phyloP scores from a whole-genome alignment of 164 flowering plant species.

The Dillenia suffruticosa region DNA sequence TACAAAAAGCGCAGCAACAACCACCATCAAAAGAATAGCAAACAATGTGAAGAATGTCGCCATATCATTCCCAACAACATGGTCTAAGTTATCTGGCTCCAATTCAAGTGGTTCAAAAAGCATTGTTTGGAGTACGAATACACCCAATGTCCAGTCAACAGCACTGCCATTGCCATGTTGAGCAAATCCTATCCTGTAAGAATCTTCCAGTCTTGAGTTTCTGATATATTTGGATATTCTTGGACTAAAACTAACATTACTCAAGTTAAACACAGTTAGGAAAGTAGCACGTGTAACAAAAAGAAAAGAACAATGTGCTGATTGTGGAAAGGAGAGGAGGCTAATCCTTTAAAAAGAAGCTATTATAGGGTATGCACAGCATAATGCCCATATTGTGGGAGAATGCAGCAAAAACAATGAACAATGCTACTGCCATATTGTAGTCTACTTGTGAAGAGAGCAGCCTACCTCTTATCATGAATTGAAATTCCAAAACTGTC shows the following conservation, averaged over 20 bases:
- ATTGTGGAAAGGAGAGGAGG: no score
- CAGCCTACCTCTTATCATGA: slow-evolving; percentile 34
- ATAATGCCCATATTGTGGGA: no score
- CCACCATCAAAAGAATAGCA: slow-evolving; percentile 30
- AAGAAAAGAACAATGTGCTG: no score
- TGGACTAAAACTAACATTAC: no score
- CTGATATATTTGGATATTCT: no score
- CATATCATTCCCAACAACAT: slow-evolving; percentile 26
- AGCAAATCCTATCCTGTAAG: slow-evolving; percentile 36
- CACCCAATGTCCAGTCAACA: slow-evolving; percentile 52
- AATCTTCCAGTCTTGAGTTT: background rate
- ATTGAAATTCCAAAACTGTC: slow-evolving; percentile 39
- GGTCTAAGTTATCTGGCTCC: slow-evolving; percentile 18
- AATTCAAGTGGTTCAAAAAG: slow-evolving; percentile 21
- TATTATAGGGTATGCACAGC: no score
- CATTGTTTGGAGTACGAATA: slow-evolving; percentile 37
- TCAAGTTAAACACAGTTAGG: no score
- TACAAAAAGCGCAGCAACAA: slow-evolving; percentile 31
- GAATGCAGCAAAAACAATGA: no score
- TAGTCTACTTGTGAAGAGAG: background rate
- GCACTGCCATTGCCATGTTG: slow-evolving; percentile 22
- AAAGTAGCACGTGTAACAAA: no score
- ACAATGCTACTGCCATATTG: no score
- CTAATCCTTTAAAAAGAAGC: no score
- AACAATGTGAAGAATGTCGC: slow-evolving; percentile 32